These are phyloP conservation scores for Colletotrichum eremochloae DNA, from an alignment of 2,329 filamentous ascomycete species.

Conservation along the genomic window DNA sequence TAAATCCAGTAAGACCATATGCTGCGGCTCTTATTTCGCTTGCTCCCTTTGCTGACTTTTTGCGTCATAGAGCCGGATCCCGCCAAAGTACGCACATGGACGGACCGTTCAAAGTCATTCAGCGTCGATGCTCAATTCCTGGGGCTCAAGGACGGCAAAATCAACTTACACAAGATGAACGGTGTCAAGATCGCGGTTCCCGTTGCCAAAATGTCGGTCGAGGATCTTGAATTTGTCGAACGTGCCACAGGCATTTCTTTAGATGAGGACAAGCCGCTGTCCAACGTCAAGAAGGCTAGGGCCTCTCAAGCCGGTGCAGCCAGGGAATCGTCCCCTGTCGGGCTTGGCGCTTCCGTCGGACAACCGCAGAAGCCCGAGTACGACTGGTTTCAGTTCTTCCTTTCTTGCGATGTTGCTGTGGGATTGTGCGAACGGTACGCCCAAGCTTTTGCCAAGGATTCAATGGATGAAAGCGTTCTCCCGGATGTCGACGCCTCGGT, in stretches of 20 bases:
- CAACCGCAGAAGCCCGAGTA: conserved; percentile 77
- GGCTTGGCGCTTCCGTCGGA: conserved; percentile 72
- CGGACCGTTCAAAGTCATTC: conserved; percentile 94
- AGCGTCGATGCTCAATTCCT: conserved; percentile 98
- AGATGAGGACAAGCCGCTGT: conserved; percentile 94
- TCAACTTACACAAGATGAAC: conserved; percentile 97
- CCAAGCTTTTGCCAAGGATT: conserved; percentile 88
- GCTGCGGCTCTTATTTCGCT: background rate
- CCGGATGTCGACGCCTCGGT: conserved; percentile 89
- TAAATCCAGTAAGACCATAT: conserved; percentile 72
- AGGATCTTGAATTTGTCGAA: conserved; percentile 96
- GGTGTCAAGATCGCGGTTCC: conserved; percentile 99
- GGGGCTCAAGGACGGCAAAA: conserved; percentile 93
- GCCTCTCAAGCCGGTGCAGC: conserved; percentile 42
- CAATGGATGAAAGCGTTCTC: conserved; percentile 94
- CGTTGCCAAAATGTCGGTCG: conserved; percentile 92
- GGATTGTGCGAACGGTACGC: conserved; percentile 96
- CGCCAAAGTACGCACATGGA: conserved; percentile 90
- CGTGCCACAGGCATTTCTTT: conserved; percentile 86
- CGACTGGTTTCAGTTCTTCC: conserved; percentile 99
- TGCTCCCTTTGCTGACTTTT: conserved; percentile 41
- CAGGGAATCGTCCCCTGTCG: conserved; percentile 49
- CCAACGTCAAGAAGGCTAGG: conserved; percentile 78
- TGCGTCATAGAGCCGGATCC: conserved; percentile 78
- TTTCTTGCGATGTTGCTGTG: conserved; percentile 90